Conservation (phyloP, 345 rosid genomes). For the Dipteronia sinensis region DNA sequence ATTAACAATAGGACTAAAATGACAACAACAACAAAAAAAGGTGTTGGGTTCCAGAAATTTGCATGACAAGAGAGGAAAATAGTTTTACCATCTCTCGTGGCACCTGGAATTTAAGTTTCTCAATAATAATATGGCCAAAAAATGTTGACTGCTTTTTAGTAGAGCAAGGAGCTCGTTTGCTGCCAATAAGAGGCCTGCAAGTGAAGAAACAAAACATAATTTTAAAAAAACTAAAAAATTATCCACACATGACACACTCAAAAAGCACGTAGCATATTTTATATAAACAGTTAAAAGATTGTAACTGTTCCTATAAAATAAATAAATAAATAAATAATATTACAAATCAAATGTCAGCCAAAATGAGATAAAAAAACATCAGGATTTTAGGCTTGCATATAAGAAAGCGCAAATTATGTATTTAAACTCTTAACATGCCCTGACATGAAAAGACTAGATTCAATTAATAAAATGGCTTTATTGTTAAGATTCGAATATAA, state of each 20-base stretch:
- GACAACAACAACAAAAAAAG: not conserved
- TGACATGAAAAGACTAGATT: no score
- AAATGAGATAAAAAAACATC: not conserved
- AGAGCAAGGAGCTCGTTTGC: constrained; percentile 51
- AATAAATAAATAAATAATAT: not conserved
- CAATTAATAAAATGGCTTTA: no score
- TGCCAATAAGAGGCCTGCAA: constrained; percentile 79
- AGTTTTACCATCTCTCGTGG: constrained; percentile 58
- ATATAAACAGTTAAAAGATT: not conserved
- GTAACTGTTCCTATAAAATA: not conserved
- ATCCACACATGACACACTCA: not conserved
- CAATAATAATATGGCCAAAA: constrained; percentile 66
- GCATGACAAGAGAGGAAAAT: constrained; percentile 6
- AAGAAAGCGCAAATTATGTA: no score
- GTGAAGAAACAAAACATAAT: constrained; percentile 5
- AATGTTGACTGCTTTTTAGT: constrained; percentile 50
- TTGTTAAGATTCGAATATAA: not conserved
- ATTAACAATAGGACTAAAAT: not conserved
- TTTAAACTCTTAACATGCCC: no score
- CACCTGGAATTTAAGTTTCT: constrained; percentile 41
- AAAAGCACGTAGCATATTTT: not conserved
- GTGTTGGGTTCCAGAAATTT: not conserved
- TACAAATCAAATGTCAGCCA: not conserved
- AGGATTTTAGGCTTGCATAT: not conserved
- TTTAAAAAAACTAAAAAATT: not conserved